Evolutionary conservation across 371 early-diverging fungal species (phyloP), one percentile per base, ranked within the genome.

Genomic region (Sporodiniella umbellata): DNA sequence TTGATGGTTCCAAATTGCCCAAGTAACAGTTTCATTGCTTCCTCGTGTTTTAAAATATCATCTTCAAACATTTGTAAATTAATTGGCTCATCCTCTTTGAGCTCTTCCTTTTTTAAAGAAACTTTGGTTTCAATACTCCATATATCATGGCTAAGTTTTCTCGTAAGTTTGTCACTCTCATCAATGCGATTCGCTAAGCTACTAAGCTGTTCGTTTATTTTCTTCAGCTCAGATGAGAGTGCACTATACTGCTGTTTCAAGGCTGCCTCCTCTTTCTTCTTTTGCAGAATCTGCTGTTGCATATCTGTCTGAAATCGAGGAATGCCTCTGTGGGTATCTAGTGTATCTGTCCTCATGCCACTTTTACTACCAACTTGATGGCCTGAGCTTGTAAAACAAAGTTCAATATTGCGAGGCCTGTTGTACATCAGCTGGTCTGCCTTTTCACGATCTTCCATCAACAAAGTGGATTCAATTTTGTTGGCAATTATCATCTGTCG

Each of bases 381-480:
- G 4, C 85, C 75, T 35, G 85, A 75, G 6, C 57, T 59, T 0
- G 93, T 87, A 53, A 81, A 84, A 43, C 94, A 90, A 0, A 64
- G 56, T 0, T 48, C 64, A 14, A 95, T 85, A 45, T 95, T 94
- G 7, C 47, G 62, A 2, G 95, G 95, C 39, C 67, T 63, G 0
- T 68, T 73, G 14, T 51, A 51, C 70, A 90, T 92, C n/a, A 95
- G 48, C 0, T 60, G 45, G 59, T 95, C 91, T 10, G 90, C 98
- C 25, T 82, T 77, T 0, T 60, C 56, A 44, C 93, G 87, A 23
- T 80, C 72, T 12, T 80, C 72, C 33, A 93, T 83, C 33, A 97
- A 64, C n/a, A 93, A 73, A 4, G 74, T 81, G 19, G 83, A 76
- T 63, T 97, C 95, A 53, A 94, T 90, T 25, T 71, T 62, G 56